A percentile compares a stretch with the other conserved stretches of the same genome.
Evolutionary conservation across 768 basidiomycete genomes (phyloP).

Genomic region (Lactarius hengduanensis): DNA sequence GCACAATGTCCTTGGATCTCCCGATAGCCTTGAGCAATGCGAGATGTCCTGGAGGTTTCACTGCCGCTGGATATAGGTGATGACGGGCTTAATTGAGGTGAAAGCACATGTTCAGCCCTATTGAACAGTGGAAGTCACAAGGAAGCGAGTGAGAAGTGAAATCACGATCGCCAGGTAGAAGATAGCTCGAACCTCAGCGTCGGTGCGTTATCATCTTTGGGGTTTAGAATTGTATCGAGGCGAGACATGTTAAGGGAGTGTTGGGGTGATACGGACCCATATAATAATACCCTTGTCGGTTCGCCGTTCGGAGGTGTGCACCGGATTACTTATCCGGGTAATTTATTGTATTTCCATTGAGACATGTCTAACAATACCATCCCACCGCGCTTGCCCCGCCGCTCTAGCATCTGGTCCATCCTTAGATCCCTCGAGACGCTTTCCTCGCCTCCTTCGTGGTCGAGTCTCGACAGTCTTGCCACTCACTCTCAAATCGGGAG

Average conservation of each 20-base stretch:
- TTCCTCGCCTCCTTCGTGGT: conserved; percentile 25
- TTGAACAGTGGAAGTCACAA: neutral
- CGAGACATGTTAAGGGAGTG: conserved; percentile 25
- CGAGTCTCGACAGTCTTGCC: conserved; percentile 20
- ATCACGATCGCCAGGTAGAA: neutral
- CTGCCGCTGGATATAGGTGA: conserved; percentile 24
- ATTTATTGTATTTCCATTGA: conserved; percentile 12
- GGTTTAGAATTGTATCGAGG: conserved; percentile 28
- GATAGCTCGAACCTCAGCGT: conserved; percentile 14
- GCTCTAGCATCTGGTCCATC: conserved; percentile 23
- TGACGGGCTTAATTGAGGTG: conserved; percentile 17
- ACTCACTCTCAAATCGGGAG: conserved; percentile 21
- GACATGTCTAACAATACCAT: conserved; percentile 18
- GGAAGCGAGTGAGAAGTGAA: neutral
- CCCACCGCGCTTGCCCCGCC: conserved; percentile 10
- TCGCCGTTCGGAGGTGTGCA: no score
- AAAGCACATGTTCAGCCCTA: conserved; percentile 17
- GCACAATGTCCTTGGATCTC: conserved; percentile 47
- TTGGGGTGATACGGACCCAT: neutral
- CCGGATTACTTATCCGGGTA: neutral
- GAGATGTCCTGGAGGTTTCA: conserved; percentile 8
- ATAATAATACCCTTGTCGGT: conserved; percentile 17
- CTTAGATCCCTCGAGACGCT: conserved; percentile 24
- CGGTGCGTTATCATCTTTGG: conserved; percentile 13
- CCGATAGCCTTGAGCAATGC: neutral